Evolutionary conservation across 202 grass and related monocot genomes (phyloP), one percentile per base, ranked within the genome.

Genomic region (Carex arenaria): DNA sequence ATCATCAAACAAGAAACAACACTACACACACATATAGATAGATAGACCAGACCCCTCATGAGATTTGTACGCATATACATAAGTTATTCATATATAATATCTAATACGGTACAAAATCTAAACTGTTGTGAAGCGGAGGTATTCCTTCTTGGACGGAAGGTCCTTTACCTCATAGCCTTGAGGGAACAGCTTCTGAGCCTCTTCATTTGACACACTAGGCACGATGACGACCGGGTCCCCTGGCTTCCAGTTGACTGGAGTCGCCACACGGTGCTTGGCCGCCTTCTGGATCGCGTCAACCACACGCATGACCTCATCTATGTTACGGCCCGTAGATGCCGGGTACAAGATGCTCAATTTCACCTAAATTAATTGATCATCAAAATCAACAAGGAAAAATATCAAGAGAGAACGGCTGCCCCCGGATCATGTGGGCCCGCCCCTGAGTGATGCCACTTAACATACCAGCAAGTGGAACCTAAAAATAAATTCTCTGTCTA

Each of bases 281-380:
- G 71, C 90, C 67, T 82, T 91, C 40, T 91, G 95, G 63, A 98
- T 81, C 18, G 92, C 91, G 65, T 95, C 92, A 10, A 93, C 86
- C 53, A 90, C 90, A 9, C 92, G 81, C 49, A 95, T 0, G 84
- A 98, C 90, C 89, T 98, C 95, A 52, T 95, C 92, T 90, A 95
- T 98, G 89, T 93, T 95, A 52, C 95, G 64, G 1, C 95, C 95
- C 26, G 88, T 93, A 80, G 85, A 84, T 42, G 92, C 83, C 64
- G 95, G 95, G 67, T 93, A 93, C 64, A 95, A 75, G 83, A 98
- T 87, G 86, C 95, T 98, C 77, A 91, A 80, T 84, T 92, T 95
- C 77, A 95, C 95, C 89, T 90, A 19, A 68, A 26, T 26, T 26
- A 26, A 26, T 26, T 26, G 26, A 26, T 26, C 26, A 26, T 26